Percentiles rank a stretch among this genome's conserved stretches.
Evolutionary conservation across 78 protist species (phyloP).

Genomic region (slime mould (Dictyostelium discoideum)): DNA sequence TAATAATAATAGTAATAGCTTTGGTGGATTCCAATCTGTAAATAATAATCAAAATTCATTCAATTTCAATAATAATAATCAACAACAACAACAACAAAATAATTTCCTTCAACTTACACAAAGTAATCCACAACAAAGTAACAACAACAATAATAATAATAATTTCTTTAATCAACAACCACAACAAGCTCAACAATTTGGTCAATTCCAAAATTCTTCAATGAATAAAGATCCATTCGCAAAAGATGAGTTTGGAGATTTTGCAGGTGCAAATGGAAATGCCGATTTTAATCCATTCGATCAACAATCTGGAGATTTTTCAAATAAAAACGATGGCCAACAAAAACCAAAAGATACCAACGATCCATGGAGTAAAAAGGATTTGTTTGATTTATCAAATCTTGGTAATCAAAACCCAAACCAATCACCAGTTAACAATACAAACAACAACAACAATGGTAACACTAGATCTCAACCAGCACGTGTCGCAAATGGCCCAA

Average conservation of each 20-base stretch:
- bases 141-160: too few relatives aligned
- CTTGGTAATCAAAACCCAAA: slow-evolving; percentile 26
- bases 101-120: slow-evolving; percentile 40
- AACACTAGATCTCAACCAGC: slow-evolving; percentile 33
- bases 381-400: slow-evolving; percentile 56
- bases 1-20: background rate
- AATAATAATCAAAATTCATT: background rate
- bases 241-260: slow-evolving; percentile 77
- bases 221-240: slow-evolving; percentile 67
- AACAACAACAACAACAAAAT: slow-evolving; percentile 29
- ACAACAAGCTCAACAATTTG: slow-evolving; percentile 51
- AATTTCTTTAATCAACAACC: slow-evolving; percentile 8
- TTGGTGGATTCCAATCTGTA: slow-evolving; percentile 17
- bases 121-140: slow-evolving; percentile 11
- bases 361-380: slow-evolving; percentile 77
- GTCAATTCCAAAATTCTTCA: background rate
- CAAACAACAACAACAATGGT: background rate
- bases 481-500: slow-evolving; percentile 52
- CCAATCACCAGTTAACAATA: background rate
- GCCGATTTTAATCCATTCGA: slow-evolving; percentile 77
- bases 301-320: slow-evolving; percentile 69
- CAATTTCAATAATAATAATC: background rate
- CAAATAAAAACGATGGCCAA: background rate
- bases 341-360: slow-evolving; percentile 4
- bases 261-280: background rate